Base-by-base conservation (phyloP, 2,329 filamentous ascomycete genomes). In the Fusarium hainanense region DNA sequence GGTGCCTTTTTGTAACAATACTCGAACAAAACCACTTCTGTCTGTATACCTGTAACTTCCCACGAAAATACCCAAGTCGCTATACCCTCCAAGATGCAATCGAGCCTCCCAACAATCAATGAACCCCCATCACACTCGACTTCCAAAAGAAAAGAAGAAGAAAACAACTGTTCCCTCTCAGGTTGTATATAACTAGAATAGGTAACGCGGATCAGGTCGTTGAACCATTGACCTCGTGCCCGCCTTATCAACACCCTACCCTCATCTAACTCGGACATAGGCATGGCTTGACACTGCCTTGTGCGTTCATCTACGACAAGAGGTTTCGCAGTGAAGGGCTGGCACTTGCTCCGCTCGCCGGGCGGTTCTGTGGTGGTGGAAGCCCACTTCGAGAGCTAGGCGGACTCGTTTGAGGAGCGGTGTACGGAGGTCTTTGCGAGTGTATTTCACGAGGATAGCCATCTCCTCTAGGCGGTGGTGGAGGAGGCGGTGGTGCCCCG, bases 241-340 rank as follows among this genome's bases (percentile, higher is more conserved):
- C 28, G n/a, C 27, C 43, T 30, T 11, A 32, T 27, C 34, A 30
- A 23, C 10, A 11, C 44, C 20, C 21, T 9, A 7, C 30, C 32
- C n/a, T 46, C 6, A 14, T 16, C 30, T 25, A 7, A 23, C 23
- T 34, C 16, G 13, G 6, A 16, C 12, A 12, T 20, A 18, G n/a
- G 7, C 18, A 21, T 8, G 12, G 11, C 20, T 12, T 25, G 4
- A 16, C 14, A 10, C 28, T 13, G 32, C 10, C 21, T 25, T 49
- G 25, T 23, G 32, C 23, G 6, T 32, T 16, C 18, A 18, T 25
- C 20, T 81, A 93, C 49, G 88, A 91, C 56, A 94, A 84, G 50
- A 94, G 79, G 74, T 94, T 94, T 72, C 90, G 88, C 66, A 94
- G 78, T 12, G 92, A 93, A 13, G 92, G 91, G 75, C 90, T 94